These are phyloP conservation scores for Xylaria intraflava DNA, from an alignment of 495 filamentous ascomycete genomes.

Conservation along the genomic window DNA sequence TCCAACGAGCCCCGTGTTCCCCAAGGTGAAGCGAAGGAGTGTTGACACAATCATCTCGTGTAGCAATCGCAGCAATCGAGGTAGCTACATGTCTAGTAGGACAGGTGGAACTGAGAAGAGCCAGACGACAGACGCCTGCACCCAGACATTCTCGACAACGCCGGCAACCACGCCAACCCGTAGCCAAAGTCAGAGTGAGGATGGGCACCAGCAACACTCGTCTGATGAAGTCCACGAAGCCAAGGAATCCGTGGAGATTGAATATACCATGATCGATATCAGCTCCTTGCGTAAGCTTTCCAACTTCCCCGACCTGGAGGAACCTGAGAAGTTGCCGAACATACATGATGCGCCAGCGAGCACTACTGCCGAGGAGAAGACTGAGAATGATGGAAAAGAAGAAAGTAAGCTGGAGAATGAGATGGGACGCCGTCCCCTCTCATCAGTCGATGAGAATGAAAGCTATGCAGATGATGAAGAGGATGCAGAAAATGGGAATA, in stretches of 20 bases:
- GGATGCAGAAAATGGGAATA: conserved; percentile 27
- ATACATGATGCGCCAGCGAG: conserved; percentile 10
- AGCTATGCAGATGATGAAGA: conserved; percentile 14
- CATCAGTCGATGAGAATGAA: background rate
- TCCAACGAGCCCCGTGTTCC: conserved; percentile 69
- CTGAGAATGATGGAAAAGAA: conserved; percentile 14
- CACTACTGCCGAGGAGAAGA: conserved; percentile 22
- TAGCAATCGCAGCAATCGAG: conserved; percentile 66
- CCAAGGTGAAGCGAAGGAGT: conserved; percentile 60
- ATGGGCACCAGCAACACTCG: conserved; percentile 31
- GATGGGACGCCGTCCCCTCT: conserved; percentile 17
- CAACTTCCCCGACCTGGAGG: conserved; percentile 24
- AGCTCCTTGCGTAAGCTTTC: conserved; percentile 34
- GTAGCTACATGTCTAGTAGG: conserved; percentile 52
- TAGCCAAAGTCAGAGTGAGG: conserved; percentile 43
- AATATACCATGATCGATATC: conserved; percentile 49
- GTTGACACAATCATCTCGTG: conserved; percentile 52
- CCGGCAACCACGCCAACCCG: conserved; percentile 37
- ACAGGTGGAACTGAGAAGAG: conserved; percentile 53
- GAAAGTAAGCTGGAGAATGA: conserved; percentile 32
- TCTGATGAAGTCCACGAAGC: conserved; percentile 31
- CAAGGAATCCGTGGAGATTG: conserved; percentile 42
- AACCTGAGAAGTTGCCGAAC: background rate
- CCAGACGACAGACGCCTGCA: conserved; percentile 52
- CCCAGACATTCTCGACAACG: conserved; percentile 49